Evolutionary conservation across 495 filamentous ascomycete genomes (phyloP), one percentile per base, ranked within the genome.

Genomic region (Parmelia sp.): DNA sequence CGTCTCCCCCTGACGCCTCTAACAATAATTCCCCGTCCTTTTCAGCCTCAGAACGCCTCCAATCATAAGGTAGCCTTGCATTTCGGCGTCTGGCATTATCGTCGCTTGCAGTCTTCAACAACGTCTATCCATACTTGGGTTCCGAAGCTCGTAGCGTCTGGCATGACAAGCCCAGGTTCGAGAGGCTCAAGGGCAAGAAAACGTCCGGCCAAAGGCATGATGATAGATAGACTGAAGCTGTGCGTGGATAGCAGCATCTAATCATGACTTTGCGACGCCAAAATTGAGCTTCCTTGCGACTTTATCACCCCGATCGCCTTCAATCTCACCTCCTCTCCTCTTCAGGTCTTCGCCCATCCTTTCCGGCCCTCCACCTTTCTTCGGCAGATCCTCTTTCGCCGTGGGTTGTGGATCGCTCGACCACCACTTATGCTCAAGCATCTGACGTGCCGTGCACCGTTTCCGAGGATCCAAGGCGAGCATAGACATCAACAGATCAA

Each of bases 221-320:
- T 29, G 45, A 3, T 25, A 31, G 49, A 53, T 0, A 31, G 15
- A 33, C 6, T 55, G 29, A 33, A 55, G 29, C 27, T 31, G 25
- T n/a, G 37, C 37, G 49, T 55, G 39, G 47, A 42, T n/a, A 31
- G 51, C 17, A 33, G 15, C 49, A 69, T 39, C 58, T 59, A 63
- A 64, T 76, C 77, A 85, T 75, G 80, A 84, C 70, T 77, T 74
- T 21, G 74, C 79, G 6, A 74, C 79, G 6, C 84, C 82, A 79
- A 97, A 98, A 74, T 97, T 88, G 69, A 98, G 74, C 73, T 89
- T 94, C 67, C 92, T 83, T 39, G 95, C 91, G 33, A 96, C 90
- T 70, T 89, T 90, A 67, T 84, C 74, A 74, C 81, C 78, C 70
- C 83, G 75, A 17, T 83, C 80, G 31, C 87, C 84, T 25, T 90